Evolutionary conservation across 2,329 filamentous ascomycete species (phyloP).

Genomic region (Boeremia exigua): DNA sequence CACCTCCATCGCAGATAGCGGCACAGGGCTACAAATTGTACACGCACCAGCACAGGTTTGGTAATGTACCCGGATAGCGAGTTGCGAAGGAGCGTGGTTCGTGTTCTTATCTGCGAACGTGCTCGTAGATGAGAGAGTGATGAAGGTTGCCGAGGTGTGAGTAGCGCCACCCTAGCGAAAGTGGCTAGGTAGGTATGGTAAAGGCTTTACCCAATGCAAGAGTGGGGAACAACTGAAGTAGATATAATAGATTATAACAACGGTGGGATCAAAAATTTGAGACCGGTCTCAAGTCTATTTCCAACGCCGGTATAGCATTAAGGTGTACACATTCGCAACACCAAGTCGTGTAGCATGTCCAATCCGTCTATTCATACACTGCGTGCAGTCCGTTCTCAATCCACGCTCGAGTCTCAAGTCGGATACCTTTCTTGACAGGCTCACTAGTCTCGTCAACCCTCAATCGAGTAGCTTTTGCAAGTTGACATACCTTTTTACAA

Average conservation of each 20-base stretch:
- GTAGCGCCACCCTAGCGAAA: background rate
- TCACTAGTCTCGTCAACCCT: constrained; percentile 2
- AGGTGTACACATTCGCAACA: background rate
- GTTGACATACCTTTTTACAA: constrained; percentile 31
- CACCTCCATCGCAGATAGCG: constrained; percentile 8
- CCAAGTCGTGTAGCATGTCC: background rate
- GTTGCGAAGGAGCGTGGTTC: background rate
- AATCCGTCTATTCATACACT: too few relatives aligned
- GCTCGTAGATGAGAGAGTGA: background rate
- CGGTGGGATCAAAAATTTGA: background rate
- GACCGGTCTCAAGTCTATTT: background rate
- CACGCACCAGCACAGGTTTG: background rate
- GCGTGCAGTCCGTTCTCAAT: background rate
- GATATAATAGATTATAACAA: background rate
- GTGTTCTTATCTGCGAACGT: background rate
- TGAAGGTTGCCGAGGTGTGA: background rate
- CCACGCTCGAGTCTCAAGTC: background rate
- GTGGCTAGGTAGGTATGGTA: background rate
- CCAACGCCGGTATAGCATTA: background rate
- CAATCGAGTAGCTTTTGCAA: background rate
- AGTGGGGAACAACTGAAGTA: background rate
- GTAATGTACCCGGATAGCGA: constrained; percentile 6
- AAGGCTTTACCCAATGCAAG: background rate
- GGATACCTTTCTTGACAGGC: background rate
- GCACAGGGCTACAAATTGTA: constrained; percentile 8